phyloP scores from a whole-genome alignment of 2,329 filamentous ascomycete genomes.

The Penicillium sp. region DNA sequence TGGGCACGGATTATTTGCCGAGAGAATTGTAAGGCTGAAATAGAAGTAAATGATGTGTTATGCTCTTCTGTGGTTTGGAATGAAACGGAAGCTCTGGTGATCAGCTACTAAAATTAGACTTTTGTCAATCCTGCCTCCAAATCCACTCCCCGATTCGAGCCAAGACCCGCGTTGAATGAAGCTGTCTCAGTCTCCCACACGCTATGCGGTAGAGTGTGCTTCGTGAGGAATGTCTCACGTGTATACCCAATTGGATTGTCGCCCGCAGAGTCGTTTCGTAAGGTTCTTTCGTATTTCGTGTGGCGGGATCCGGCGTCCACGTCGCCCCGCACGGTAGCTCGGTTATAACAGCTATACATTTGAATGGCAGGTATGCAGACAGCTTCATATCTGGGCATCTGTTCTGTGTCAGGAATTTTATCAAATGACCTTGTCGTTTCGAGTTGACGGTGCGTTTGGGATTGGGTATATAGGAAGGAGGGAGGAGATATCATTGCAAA shows the following conservation, averaged over 20 bases:
- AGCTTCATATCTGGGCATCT: slow-evolving; percentile 8
- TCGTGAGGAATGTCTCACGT: slow-evolving; percentile 10
- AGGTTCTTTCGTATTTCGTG: slow-evolving; percentile 8
- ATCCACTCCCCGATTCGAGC: too few relatives aligned
- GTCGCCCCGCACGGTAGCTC: not conserved
- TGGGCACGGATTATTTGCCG: too few relatives aligned
- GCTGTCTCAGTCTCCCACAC: not conserved
- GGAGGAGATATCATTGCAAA: not conserved
- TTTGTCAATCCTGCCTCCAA: too few relatives aligned
- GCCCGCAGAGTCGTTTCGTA: not conserved
- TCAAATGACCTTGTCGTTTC: not conserved
- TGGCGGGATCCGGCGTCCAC: not conserved
- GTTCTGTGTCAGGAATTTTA: not conserved
- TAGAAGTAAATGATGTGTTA: too few relatives aligned
- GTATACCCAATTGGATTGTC: slow-evolving; percentile 4
- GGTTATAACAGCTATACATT: not conserved
- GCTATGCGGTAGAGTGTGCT: not conserved
- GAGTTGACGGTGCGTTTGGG: not conserved
- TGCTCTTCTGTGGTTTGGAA: too few relatives aligned
- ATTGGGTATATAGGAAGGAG: not conserved
- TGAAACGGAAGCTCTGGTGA: too few relatives aligned
- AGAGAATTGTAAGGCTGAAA: too few relatives aligned
- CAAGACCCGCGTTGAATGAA: too few relatives aligned
- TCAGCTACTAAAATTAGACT: too few relatives aligned
- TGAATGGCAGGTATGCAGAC: not conserved